A percentile compares a stretch with the other conserved stretches of the same genome.
Conservation (phyloP, 345 rosid species). For the Mallotus nudiflorus region DNA sequence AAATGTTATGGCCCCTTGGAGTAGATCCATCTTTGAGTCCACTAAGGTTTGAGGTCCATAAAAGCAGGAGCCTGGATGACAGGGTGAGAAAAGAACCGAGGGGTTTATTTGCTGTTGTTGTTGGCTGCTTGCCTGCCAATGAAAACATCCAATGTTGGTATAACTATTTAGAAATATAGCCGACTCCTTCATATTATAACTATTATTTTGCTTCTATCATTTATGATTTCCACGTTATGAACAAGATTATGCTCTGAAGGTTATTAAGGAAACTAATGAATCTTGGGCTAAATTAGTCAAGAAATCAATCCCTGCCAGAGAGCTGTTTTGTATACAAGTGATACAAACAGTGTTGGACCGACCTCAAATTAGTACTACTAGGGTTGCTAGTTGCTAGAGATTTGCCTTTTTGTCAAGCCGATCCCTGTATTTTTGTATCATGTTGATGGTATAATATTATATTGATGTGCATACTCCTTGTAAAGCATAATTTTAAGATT, state of each 20-base stretch:
- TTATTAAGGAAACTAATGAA: conserved; percentile 73
- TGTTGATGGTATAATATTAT: too few species aligned
- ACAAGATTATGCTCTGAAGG: conserved; percentile 84
- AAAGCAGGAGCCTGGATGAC: too few species aligned
- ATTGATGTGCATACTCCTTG: too few species aligned
- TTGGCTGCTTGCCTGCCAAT: too few species aligned
- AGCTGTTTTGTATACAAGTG: conserved; percentile 50
- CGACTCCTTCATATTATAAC: neutral
- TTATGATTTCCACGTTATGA: conserved; percentile 1
- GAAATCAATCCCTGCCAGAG: conserved; percentile 65
- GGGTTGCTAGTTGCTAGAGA: neutral
- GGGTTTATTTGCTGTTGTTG: too few species aligned
- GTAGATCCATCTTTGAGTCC: too few species aligned
- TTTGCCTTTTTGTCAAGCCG: conserved; percentile 11
- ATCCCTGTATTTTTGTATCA: conserved; percentile 1
- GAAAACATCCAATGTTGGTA: too few species aligned
- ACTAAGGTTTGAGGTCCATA: too few species aligned
- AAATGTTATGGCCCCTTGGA: too few species aligned
- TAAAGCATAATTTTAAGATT: too few species aligned
- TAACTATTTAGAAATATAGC: too few species aligned
- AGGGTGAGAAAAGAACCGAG: too few species aligned
- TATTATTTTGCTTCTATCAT: neutral
- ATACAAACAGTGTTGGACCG: conserved; percentile 8
- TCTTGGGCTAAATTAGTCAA: conserved; percentile 85
- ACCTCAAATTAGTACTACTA: conserved; percentile 6